Conservation (phyloP, 2,329 filamentous ascomycete species). For the Talaromyces sp. region DNA sequence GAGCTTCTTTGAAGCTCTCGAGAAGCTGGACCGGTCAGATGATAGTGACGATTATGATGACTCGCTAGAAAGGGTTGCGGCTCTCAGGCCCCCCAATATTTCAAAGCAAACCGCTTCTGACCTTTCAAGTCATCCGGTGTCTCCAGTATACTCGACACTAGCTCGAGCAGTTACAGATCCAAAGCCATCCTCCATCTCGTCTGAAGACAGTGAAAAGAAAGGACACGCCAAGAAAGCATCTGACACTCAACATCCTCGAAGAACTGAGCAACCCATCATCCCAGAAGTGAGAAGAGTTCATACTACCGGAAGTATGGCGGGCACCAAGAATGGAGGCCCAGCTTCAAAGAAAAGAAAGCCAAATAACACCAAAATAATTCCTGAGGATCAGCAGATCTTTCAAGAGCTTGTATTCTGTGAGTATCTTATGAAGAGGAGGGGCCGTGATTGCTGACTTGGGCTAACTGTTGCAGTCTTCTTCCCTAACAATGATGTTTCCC, state of each 20-base stretch:
- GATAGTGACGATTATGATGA: constrained; percentile 28
- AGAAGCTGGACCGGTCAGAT: constrained; percentile 34
- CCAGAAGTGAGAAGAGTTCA: constrained; percentile 9
- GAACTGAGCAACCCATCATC: neutral
- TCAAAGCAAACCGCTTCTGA: neutral
- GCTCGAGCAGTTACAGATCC: constrained; percentile 14
- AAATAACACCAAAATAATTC: constrained; percentile 48
- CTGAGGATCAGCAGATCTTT: constrained; percentile 62
- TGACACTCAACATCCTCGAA: neutral
- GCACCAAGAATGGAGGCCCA: constrained; percentile 10
- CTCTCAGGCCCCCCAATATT: constrained; percentile 4
- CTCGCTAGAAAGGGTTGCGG: constrained; percentile 8
- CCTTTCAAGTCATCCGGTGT: neutral
- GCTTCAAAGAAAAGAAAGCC: constrained; percentile 33
- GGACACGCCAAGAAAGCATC: no score
- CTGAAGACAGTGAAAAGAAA: neutral
- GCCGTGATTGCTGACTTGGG: neutral
- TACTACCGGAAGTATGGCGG: constrained; percentile 19
- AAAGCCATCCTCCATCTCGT: neutral
- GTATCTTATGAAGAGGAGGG: constrained; percentile 14
- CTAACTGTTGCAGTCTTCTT: constrained; percentile 62
- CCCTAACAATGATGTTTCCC: constrained; percentile 74
- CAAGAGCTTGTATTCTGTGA: constrained; percentile 61
- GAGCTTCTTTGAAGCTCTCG: constrained; percentile 40
- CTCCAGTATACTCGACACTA: constrained; percentile 4